Percentiles rank a stretch among this genome's conserved stretches.
Evolutionary conservation across 2,329 filamentous ascomycete species (phyloP).

Genomic region (Dactylonectria estremocensis): DNA sequence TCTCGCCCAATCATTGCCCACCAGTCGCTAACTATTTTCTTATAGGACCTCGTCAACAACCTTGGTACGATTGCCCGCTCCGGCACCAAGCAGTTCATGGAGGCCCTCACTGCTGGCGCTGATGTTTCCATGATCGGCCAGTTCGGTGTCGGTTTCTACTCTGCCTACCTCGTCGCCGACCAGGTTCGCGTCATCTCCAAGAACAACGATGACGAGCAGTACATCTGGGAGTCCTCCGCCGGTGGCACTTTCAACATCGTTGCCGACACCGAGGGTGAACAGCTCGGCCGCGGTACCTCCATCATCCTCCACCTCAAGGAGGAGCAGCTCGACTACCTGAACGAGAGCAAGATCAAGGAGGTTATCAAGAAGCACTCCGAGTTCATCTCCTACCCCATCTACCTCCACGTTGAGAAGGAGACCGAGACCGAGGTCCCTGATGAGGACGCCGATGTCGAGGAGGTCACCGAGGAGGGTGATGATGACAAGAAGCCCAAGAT

Average conservation of each 20-base stretch:
- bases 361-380: constrained; percentile 99
- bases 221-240: constrained; percentile 98
- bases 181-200: constrained; percentile 96
- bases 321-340: constrained; percentile 97
- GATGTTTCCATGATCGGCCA: constrained; percentile 99
- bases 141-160: constrained; percentile 99
- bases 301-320: constrained; percentile 99
- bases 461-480: constrained; percentile 75
- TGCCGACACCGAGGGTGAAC: constrained; percentile 91
- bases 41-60: constrained; percentile 98
- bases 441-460: constrained; percentile 86
- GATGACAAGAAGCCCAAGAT: constrained; percentile 97
- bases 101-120: constrained; percentile 96
- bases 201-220: constrained; percentile 99
- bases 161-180: constrained; percentile 99
- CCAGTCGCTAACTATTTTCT: constrained; percentile 24
- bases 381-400: constrained; percentile 99
- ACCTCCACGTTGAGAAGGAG: constrained; percentile 99
- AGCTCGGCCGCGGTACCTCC: constrained; percentile 94
- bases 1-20: neutral
- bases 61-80: constrained; percentile 99
- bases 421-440: constrained; percentile 98
- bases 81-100: constrained; percentile 99
- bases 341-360: constrained; percentile 99
- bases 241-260: constrained; percentile 97